Conservation (phyloP, 2,329 filamentous ascomycete species). For the Colletotrichum abscissum region DNA sequence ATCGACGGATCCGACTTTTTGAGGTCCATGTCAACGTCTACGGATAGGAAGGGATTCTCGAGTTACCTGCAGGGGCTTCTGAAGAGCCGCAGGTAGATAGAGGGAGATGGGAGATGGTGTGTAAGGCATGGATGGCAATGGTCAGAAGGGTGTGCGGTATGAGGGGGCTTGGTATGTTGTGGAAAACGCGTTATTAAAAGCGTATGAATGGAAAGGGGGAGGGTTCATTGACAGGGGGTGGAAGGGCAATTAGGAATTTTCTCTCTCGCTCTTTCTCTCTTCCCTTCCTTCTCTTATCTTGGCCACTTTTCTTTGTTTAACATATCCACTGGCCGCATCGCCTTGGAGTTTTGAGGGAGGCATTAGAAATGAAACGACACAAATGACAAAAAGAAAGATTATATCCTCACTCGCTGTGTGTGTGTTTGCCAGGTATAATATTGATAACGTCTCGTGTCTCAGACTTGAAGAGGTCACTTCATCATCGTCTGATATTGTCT, state of each 20-base stretch:
- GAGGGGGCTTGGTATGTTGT: not conserved
- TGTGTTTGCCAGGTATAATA: not conserved
- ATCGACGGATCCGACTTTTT: conserved; percentile 71
- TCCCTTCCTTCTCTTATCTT: conserved; percentile 2
- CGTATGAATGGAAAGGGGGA: conserved; percentile 28
- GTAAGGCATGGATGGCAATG: not conserved
- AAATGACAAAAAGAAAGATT: conserved; percentile 33
- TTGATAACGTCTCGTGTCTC: too few species aligned
- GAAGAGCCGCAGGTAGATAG: conserved; percentile 51
- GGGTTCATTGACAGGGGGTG: conserved; percentile 6
- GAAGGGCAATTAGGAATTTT: conserved; percentile 11
- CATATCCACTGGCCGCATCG: conserved; percentile 37
- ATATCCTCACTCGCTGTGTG: conserved; percentile 8
- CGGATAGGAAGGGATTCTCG: conserved; percentile 71
- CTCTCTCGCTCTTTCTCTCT: not conserved
- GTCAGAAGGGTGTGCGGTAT: not conserved
- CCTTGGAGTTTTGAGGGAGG: conserved; percentile 36
- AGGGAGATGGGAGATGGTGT: not conserved
- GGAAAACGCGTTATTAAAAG: not conserved
- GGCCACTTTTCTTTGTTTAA: conserved; percentile 37
- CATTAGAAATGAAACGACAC: conserved; percentile 36
- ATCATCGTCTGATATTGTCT: too few species aligned
- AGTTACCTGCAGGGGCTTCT: conserved; percentile 72
- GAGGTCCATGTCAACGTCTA: conserved; percentile 66
- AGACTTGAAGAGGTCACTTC: too few species aligned